Percentiles rank a stretch among this genome's conserved stretches.
Conservation (phyloP, 176 grass and related monocot species). For the Hyparrhenia diplandra region DNA sequence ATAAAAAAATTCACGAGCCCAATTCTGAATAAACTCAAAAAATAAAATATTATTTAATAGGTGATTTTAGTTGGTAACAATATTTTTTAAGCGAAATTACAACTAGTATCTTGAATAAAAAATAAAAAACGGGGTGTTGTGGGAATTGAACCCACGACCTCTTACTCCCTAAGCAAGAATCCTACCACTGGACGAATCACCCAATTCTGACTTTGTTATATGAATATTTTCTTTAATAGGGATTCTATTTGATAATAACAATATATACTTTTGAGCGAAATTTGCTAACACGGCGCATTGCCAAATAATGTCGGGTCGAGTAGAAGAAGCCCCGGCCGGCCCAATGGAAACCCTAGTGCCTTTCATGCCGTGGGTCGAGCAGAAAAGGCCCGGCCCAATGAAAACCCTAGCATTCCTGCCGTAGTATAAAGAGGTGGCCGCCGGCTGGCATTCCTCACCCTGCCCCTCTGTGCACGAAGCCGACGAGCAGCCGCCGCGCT, state of each 20-base stretch:
- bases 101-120: no score
- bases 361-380: not conserved
- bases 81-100: no score
- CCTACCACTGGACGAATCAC: conserved; percentile 98
- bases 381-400: not conserved
- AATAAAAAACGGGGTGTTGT: conserved; percentile 55
- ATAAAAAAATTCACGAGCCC: no score
- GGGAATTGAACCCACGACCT: conserved; percentile 95
- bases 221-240: not conserved
- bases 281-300: no score
- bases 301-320: not conserved
- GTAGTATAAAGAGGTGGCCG: not conserved
- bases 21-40: no score
- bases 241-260: not conserved
- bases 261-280: not conserved
- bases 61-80: no score
- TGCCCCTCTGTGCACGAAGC: not conserved
- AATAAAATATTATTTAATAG: no score
- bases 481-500: not conserved
- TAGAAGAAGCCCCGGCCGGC: not conserved
- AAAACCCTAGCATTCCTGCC: conserved; percentile 9
- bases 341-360: not conserved
- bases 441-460: not conserved
- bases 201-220: not conserved
- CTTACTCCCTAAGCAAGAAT: conserved; percentile 97